phyloP scores from a whole-genome alignment of 192 early-diverging fungal genomes.

The Umbelopsis sp. region DNA sequence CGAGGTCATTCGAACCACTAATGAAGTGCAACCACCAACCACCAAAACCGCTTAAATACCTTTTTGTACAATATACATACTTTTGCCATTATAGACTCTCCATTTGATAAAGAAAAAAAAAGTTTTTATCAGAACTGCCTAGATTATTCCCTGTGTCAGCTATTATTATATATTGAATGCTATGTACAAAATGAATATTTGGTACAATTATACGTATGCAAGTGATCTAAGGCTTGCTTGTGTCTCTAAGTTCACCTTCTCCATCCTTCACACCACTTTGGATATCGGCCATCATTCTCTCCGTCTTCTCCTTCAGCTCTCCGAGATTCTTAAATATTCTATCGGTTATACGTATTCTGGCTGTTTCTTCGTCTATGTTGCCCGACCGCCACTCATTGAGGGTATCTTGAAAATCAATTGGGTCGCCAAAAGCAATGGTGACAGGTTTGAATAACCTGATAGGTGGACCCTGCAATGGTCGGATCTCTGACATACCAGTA shows the following conservation, averaged over 20 bases:
- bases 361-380: constrained; percentile 47
- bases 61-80: constrained; percentile 16
- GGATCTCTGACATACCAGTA: constrained; percentile 59
- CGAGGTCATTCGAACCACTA: constrained; percentile 63
- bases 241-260: constrained; percentile 1
- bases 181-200: no score
- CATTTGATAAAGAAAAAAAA: not conserved
- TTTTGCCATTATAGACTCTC: constrained; percentile 16
- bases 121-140: not conserved
- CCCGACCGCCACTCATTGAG: constrained; percentile 58
- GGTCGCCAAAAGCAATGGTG: constrained; percentile 72
- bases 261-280: constrained; percentile 16
- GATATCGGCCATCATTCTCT: constrained; percentile 6
- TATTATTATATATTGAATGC: no score
- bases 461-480: constrained; percentile 60
- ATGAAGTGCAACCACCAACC: constrained; percentile 12
- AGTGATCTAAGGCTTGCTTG: not conserved
- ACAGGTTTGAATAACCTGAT: constrained; percentile 57
- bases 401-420: constrained; percentile 68
- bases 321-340: constrained; percentile 50
- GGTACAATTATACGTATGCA: not conserved
- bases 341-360: constrained; percentile 59
- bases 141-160: no score
- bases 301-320: constrained; percentile 38
- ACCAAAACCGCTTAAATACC: constrained; percentile 7